These are phyloP conservation scores for Anisodus tanguticus DNA, from an alignment of 257 asterid species.

Conservation along the genomic window DNA sequence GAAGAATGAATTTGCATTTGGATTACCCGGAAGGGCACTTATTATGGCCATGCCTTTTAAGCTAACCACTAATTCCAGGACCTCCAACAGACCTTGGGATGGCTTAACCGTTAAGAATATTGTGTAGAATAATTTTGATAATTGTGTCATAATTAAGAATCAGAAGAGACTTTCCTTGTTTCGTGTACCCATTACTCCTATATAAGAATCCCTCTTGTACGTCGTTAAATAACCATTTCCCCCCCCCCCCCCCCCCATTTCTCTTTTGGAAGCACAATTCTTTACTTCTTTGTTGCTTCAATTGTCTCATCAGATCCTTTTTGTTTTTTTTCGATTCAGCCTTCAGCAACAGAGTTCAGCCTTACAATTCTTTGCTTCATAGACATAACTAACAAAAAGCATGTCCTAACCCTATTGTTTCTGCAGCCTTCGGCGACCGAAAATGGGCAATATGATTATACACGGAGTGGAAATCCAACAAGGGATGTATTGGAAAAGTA, in stretches of 20 bases:
- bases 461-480: conserved; percentile 98
- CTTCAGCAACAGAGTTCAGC: conserved; percentile 17
- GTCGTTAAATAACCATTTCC: neutral
- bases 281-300: neutral
- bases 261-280: neutral
- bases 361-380: neutral
- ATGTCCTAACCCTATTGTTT: conserved; percentile 15
- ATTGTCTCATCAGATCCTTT: neutral
- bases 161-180: neutral
- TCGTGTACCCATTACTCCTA: neutral
- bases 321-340: neutral
- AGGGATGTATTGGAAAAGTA: conserved; percentile 89
- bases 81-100: neutral
- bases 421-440: conserved; percentile 90
- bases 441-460: conserved; percentile 80
- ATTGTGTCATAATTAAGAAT: neutral
- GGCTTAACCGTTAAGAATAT: neutral
- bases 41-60: neutral
- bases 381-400: neutral
- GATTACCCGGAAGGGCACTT: neutral
- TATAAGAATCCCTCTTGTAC: neutral
- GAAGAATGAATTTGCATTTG: neutral
- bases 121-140: neutral
- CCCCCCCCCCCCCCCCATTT: neutral
- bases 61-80: neutral